Base-by-base conservation (phyloP, 352 stramenopile genomes). In the Pythium brassicae region DNA sequence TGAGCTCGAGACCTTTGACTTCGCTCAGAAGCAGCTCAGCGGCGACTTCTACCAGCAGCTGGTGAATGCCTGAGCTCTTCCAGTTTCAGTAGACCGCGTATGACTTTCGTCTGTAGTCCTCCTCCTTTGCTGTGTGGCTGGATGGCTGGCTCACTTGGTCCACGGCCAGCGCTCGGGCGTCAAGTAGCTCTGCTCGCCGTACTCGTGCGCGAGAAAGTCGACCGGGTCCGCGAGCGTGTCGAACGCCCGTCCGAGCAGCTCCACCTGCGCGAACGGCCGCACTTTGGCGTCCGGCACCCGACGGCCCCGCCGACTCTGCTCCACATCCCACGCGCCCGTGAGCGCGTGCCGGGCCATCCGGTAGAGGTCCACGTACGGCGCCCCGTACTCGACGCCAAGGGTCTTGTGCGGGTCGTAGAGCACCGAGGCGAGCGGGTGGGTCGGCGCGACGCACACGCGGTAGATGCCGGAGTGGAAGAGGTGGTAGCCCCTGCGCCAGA, bases 291-390 rank as follows among this genome's bases (percentile, higher is more conserved):
- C 45, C 9, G 58, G 52, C 14, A 66, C 11, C 19, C 66, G 15
- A 17, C 56, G 49, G 8, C 32, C 52, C 26, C 53, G 59, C 34
- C 50, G 57, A 8, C 35, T 58, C 43, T 65, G 14, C 43, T 62
- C 37, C 8, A 65, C 9, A 22, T 29, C 19, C 62, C 62, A 65
- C 26, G 48, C 19, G 12, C 14, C 17, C 1, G 48, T 53, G 46
- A 48, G n/a, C 27, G 47, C 35, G 3, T 71, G 48, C 19, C 23
- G 53, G 39, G 68, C 29, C 52, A 78, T 65, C 8, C 43, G 46
- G 59, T 81, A 81, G 19, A 81, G 23, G 52, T 78, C 69, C 25
- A 76, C 40, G 53, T 81, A 81, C n/a, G 72, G 72, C 23, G n/a
- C n/a, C n/a, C n/a, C n/a, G n/a, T n/a, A n/a, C n/a, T n/a, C n/a